A percentile compares a stretch with the other conserved stretches of the same genome.
phyloP scores from a whole-genome alignment of 192 early-diverging fungal species.

The Chytriomyces hyalinus region DNA sequence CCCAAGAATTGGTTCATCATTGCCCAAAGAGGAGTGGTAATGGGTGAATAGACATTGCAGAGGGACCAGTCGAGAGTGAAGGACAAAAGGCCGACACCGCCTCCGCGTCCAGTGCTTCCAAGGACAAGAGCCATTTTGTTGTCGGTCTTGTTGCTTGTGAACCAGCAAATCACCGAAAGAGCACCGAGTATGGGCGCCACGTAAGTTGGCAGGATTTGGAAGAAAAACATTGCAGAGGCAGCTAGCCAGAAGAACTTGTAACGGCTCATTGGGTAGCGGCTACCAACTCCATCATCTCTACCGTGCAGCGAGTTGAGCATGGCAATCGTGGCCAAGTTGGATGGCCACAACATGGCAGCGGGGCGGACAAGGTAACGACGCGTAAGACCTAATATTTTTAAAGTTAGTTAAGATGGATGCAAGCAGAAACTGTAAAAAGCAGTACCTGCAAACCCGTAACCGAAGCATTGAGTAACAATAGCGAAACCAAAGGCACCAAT shows the following conservation, averaged over 20 bases:
- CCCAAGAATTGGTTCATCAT: conserved; percentile 16
- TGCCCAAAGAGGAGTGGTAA: conserved; percentile 6
- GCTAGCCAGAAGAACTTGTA: conserved; percentile 39
- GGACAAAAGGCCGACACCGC: conserved; percentile 15
- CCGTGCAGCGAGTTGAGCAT: conserved; percentile 30
- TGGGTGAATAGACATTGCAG: neutral
- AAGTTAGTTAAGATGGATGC: conserved; percentile 21
- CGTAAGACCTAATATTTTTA: conserved; percentile 67
- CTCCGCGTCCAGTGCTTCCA: conserved; percentile 3
- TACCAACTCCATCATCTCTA: neutral
- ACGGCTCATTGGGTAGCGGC: conserved; percentile 21
- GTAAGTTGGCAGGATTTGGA: conserved; percentile 33
- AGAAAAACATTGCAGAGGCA: conserved; percentile 28
- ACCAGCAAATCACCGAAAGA: neutral
- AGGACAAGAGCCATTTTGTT: conserved; percentile 20
- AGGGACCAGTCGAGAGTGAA: conserved; percentile 30
- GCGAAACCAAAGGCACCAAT: neutral
- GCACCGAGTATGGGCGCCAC: conserved; percentile 33
- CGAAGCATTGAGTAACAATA: conserved; percentile 57
- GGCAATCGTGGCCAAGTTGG: conserved; percentile 61
- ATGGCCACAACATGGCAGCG: conserved; percentile 84
- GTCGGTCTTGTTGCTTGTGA: neutral
- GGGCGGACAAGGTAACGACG: conserved; percentile 82
- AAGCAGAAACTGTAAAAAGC: no score
- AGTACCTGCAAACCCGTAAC: conserved; percentile 60